Base-by-base conservation (phyloP, 345 rosid species). In the Melaleuca quinquenervia region DNA sequence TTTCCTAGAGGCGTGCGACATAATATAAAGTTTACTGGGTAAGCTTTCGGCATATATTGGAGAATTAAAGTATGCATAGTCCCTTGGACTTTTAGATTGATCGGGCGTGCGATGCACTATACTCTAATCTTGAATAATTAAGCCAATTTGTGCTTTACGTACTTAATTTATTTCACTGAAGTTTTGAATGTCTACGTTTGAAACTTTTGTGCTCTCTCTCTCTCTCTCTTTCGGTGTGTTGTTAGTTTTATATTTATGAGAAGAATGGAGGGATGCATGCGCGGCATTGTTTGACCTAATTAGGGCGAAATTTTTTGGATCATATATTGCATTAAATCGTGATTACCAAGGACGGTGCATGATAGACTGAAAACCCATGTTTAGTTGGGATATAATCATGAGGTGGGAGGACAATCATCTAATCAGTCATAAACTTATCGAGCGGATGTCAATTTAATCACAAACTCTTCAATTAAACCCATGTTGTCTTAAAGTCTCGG, bases 401-500 rank as follows among this genome's bases (percentile, higher is more conserved):
- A 60, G 36, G 70, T 8, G 1, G 4, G 18, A 36, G 14, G 1
- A 16, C 5, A 64, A 9, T 32, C 0, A 32, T 11, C 24, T 12
- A 7, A 4, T 32, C 20, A 16, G 12, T 64, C 11, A 0, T 18
- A 8, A 8, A 64, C 6, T 1, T 64, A 32, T 3, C 8, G 3
- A 29, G 8, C 5, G 0, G 11, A 64, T 64, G 44, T 8, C 11
- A 3, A 16, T 64, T 64, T 5, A 64, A 7, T 16, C 22, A 3
- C 1, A 5, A 62, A 29, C 5, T 15, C 29, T 62, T 3, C 41
- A 29, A 29, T 62, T 16, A 27, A 27, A 6, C 44, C 6, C 6
- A 32, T 0, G 1, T 8, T 29, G 4, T 16, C 24, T 3, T 32
- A 32, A 64, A 64, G 0, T 0, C 1, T 16, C 29, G 18, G 5